Evolutionary conservation across 2,329 filamentous ascomycete genomes (phyloP).

Genomic region (Cordyceps cicadae): DNA sequence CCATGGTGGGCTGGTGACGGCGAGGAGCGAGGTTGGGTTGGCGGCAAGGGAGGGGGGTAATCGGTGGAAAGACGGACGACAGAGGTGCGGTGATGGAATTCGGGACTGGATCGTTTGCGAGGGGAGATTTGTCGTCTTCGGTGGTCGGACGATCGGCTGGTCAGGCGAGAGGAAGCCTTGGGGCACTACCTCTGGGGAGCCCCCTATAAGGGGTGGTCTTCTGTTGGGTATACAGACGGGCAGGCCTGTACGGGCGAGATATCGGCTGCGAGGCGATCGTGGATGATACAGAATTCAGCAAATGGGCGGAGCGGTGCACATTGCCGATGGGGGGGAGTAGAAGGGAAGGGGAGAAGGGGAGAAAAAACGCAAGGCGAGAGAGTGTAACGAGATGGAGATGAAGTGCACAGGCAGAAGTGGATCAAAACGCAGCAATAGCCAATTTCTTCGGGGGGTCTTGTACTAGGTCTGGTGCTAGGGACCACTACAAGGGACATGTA

Average conservation of each 20-base stretch:
- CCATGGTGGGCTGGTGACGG: slow-evolving; percentile 46
- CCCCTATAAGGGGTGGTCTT: slow-evolving; percentile 6
- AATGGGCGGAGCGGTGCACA: not conserved
- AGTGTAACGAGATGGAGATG: slow-evolving; percentile 10
- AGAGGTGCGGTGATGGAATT: not conserved
- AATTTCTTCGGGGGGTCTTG: slow-evolving; percentile 6
- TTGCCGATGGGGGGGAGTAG: slow-evolving; percentile 6
- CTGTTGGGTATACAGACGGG: not conserved
- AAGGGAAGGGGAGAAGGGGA: not conserved
- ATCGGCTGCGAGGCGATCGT: not conserved
- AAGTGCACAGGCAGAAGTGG: slow-evolving; percentile 10
- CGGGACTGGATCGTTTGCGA: not conserved
- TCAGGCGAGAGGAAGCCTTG: not conserved
- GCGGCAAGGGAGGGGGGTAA: not conserved
- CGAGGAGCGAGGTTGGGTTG: not conserved
- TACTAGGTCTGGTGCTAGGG: not conserved
- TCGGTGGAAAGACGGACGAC: not conserved
- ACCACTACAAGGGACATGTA: not conserved
- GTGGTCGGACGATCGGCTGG: not conserved
- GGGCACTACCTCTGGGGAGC: slow-evolving; percentile 1
- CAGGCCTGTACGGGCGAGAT: not conserved
- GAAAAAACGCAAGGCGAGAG: slow-evolving; percentile 2
- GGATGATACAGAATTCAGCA: not conserved
- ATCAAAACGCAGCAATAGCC: slow-evolving; percentile 6
- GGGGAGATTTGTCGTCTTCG: not conserved